Evolutionary conservation across 352 stramenopile genomes (phyloP).

Genomic region (Phytopythium oedochilum): DNA sequence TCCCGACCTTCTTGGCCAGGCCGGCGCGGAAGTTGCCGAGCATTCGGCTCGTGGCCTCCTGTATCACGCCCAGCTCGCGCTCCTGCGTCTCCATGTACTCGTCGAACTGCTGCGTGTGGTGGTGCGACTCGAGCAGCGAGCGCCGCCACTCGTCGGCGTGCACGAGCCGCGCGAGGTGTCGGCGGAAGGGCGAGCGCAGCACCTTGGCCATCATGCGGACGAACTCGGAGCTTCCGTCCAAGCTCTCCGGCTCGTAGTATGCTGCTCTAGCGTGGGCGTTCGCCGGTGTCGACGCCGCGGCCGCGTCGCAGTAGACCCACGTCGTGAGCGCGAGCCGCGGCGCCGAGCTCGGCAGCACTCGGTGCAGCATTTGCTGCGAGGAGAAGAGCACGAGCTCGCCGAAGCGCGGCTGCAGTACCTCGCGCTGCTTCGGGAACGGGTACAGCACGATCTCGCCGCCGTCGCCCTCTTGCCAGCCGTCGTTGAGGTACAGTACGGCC

Average conservation of each 20-base stretch:
- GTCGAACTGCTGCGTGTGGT: conserved; percentile 39
- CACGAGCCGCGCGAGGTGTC: conserved; percentile 54
- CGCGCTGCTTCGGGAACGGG: conserved; percentile 56
- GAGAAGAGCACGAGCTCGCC: conserved; percentile 76
- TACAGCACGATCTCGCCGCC: conserved; percentile 81
- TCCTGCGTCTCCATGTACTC: conserved; percentile 61
- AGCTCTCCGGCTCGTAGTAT: not conserved
- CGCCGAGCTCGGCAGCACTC: conserved; percentile 45
- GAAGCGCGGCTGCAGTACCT: conserved; percentile 48
- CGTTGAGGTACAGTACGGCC: conserved; percentile 82
- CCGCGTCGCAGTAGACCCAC: conserved; percentile 47
- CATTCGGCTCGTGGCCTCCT: conserved; percentile 45
- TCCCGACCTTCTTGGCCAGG: conserved; percentile 7
- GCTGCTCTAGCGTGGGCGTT: not conserved
- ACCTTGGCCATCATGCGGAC: conserved; percentile 43
- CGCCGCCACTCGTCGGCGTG: conserved; percentile 49
- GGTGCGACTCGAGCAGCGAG: conserved; percentile 58
- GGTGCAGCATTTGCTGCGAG: conserved; percentile 76
- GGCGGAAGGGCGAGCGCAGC: conserved; percentile 49
- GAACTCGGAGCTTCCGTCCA: conserved; percentile 8
- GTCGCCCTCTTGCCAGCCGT: conserved; percentile 60
- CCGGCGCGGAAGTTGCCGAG: conserved; percentile 55
- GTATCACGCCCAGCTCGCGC: conserved; percentile 45
- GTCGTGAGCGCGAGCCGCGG: conserved; percentile 63
- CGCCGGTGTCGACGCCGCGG: conserved; percentile 9